Percentiles rank a stretch among this genome's conserved stretches.
Conservation (phyloP, 163 green algal genomes). For the Trebouxiophyceae sp. region DNA sequence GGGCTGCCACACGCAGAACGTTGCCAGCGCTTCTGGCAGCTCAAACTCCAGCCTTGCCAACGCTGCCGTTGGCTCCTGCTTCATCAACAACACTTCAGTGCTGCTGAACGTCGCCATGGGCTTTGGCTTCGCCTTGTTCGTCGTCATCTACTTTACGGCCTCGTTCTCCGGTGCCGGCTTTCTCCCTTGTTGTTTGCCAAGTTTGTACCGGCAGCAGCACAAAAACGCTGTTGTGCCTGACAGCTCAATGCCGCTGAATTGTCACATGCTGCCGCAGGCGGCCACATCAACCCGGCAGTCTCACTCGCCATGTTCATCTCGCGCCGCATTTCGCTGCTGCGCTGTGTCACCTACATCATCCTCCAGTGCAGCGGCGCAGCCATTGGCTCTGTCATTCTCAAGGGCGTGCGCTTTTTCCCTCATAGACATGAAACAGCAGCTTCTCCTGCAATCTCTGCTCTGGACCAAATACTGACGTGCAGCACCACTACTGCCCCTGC, state of each 20-base stretch:
- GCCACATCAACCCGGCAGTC: constrained; percentile 15
- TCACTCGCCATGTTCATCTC: constrained; percentile 4
- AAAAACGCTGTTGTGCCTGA: too few relatives aligned
- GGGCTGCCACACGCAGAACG: too few relatives aligned
- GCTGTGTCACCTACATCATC: constrained; percentile 3
- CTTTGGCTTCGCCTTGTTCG: constrained; percentile 20
- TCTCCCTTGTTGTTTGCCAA: background rate
- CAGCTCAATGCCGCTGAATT: background rate
- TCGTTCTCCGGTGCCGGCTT: constrained; percentile 9
- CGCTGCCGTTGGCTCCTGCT: too few relatives aligned
- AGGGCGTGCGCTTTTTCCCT: too few relatives aligned
- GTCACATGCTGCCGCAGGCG: background rate
- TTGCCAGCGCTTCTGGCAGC: too few relatives aligned
- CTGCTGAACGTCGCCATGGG: constrained; percentile 14
- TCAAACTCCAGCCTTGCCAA: too few relatives aligned
- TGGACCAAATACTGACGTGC: too few relatives aligned
- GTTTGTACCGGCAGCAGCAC: background rate
- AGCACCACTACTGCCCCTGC: too few relatives aligned
- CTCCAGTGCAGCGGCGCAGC: background rate
- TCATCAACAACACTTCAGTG: too few relatives aligned
- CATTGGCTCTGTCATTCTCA: background rate
- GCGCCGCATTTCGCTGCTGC: background rate
- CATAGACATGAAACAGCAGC: too few relatives aligned
- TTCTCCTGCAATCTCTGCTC: too few relatives aligned
- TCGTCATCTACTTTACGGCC: constrained; percentile 18